Percentiles rank a stretch among this genome's conserved stretches.
These are phyloP conservation scores for Chalciporus pseudorubinellus DNA, from an alignment of 768 basidiomycete genomes.

Conservation along the genomic window DNA sequence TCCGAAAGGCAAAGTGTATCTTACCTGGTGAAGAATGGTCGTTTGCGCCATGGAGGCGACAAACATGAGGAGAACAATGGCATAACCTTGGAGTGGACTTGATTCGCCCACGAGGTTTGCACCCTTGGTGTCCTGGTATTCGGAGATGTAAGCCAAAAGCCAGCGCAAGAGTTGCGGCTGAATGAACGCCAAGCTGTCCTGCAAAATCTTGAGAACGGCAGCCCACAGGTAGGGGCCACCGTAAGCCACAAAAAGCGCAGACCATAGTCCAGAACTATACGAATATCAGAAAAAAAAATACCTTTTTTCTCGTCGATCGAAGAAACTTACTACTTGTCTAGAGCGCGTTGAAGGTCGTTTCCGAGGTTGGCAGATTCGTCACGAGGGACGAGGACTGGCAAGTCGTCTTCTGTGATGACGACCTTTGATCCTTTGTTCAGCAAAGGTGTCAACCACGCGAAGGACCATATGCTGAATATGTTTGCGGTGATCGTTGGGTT, in stretches of 20 bases:
- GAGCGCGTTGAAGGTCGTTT: constrained; percentile 52
- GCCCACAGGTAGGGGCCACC: constrained; percentile 72
- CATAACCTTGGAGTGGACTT: constrained; percentile 64
- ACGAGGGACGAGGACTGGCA: constrained; percentile 64
- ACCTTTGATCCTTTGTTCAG: constrained; percentile 64
- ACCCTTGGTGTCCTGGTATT: constrained; percentile 57
- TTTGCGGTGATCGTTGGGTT: constrained; percentile 76
- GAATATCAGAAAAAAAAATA: neutral
- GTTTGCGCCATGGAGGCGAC: constrained; percentile 76
- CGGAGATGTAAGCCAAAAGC: constrained; percentile 77
- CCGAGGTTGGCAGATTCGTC: constrained; percentile 76
- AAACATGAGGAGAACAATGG: constrained; percentile 80
- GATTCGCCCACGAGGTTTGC: constrained; percentile 23
- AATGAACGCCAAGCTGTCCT: constrained; percentile 77
- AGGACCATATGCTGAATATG: constrained; percentile 79
- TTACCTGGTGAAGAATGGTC: constrained; percentile 73
- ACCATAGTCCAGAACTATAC: constrained; percentile 62
- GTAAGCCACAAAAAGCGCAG: constrained; percentile 73
- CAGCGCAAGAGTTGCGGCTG: constrained; percentile 86
- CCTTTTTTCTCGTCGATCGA: too few relatives aligned
- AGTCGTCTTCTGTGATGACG: constrained; percentile 81
- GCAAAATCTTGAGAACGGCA: constrained; percentile 63
- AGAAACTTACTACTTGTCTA: constrained; percentile 58
- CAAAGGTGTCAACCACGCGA: constrained; percentile 82
- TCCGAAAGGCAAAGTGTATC: too few relatives aligned